Evolutionary conservation across 2,329 filamentous ascomycete species (phyloP).

Genomic region (Talaromyces piceae): DNA sequence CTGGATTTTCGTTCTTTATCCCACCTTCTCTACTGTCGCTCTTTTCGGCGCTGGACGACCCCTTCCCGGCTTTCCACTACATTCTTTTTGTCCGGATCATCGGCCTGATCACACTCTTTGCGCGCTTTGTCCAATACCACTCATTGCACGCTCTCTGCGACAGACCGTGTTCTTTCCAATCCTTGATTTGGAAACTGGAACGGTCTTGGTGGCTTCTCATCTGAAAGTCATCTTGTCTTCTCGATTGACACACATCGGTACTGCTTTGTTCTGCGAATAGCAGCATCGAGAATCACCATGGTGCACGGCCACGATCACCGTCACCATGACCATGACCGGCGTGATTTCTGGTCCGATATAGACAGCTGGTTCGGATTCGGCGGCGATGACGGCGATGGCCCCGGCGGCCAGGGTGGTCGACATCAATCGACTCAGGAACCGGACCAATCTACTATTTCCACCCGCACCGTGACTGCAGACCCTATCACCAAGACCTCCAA

Average conservation of each 20-base stretch:
- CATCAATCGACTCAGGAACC: background rate
- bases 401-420: background rate
- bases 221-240: background rate
- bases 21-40: constrained; percentile 15
- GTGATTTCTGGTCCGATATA: constrained; percentile 2
- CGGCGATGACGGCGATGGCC: background rate
- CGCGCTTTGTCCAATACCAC: background rate
- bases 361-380: constrained; percentile 5
- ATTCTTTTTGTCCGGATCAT: background rate
- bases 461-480: background rate
- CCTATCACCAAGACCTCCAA: background rate
- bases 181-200: background rate
- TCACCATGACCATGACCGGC: constrained; percentile 6
- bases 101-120: background rate
- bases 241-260: background rate
- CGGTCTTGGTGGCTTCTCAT: background rate
- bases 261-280: background rate
- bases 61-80: too few species aligned
- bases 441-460: background rate
- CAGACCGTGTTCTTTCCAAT: background rate
- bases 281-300: constrained; percentile 4
- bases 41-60: constrained; percentile 7
- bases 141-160: background rate
- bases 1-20: constrained; percentile 15
- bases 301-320: constrained; percentile 8